Evolutionary conservation across 106 monocot species (phyloP).

Genomic region (Phalaenopsis aphrodite): DNA sequence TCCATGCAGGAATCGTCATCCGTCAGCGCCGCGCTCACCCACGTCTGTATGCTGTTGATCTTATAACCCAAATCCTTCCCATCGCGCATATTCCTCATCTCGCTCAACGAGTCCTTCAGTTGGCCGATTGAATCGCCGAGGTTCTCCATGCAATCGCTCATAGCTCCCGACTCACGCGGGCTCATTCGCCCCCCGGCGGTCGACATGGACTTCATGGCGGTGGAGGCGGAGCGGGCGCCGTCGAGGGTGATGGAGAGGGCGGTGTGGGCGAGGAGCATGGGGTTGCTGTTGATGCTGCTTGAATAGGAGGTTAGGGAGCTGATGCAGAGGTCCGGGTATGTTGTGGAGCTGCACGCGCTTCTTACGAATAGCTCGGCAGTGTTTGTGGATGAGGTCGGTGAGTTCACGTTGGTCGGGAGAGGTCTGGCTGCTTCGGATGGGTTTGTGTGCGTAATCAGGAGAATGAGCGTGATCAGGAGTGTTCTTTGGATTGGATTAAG

Average conservation of each 20-base stretch:
- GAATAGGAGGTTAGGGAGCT: conserved; percentile 19
- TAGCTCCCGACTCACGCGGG: not conserved
- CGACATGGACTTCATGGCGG: not conserved
- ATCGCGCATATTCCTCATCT: not conserved
- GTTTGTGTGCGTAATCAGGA: too few species aligned
- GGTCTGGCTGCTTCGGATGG: too few species aligned
- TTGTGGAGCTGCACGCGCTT: not conserved
- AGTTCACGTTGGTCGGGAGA: too few species aligned
- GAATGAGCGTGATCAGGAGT: too few species aligned
- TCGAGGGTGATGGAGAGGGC: conserved; percentile 17
- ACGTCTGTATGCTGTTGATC: not conserved
- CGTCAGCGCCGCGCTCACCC: not conserved
- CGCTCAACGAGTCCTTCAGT: not conserved
- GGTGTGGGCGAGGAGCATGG: conserved; percentile 4
- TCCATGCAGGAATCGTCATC: not conserved
- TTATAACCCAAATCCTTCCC: not conserved
- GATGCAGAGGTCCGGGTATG: conserved; percentile 18
- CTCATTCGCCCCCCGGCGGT: not conserved
- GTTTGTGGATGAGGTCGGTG: too few species aligned
- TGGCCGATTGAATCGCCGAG: not conserved
- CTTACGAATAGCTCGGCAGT: conserved; percentile 6
- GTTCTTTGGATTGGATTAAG: too few species aligned
- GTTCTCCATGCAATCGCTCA: not conserved
- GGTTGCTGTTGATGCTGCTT: not conserved
- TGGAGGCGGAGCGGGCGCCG: conserved; percentile 1